A percentile compares a stretch with the other conserved stretches of the same genome.
Conservation (phyloP, 2,329 filamentous ascomycete genomes). For the Aspergillus novoparasiticus region DNA sequence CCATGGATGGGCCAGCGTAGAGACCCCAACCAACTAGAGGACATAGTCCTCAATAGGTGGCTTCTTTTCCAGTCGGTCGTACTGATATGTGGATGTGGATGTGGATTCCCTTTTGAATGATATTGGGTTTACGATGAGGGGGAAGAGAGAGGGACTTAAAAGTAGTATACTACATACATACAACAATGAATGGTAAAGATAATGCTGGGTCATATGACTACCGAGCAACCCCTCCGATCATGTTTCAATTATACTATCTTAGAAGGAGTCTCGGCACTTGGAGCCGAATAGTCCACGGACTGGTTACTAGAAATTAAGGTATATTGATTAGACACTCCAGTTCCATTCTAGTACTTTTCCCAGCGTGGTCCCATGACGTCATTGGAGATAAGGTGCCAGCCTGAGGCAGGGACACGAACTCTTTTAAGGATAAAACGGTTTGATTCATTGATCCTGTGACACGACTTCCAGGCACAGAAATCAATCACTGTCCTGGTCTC, state of each 20-base stretch:
- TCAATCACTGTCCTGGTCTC: not conserved
- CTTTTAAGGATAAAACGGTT: too few species aligned
- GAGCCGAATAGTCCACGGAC: too few species aligned
- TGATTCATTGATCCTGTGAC: not conserved
- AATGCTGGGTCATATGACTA: not conserved
- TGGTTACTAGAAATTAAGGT: not conserved
- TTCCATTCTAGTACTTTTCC: too few species aligned
- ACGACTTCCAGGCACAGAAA: not conserved
- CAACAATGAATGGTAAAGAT: not conserved
- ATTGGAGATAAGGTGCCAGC: not conserved
- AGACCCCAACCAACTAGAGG: not conserved
- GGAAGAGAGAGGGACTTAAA: too few species aligned
- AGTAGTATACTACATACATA: too few species aligned
- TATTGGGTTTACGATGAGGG: not conserved
- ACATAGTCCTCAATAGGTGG: not conserved
- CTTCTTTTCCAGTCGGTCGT: not conserved
- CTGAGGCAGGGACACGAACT: not conserved
- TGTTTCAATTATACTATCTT: not conserved
- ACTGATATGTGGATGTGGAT: not conserved
- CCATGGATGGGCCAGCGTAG: not conserved
- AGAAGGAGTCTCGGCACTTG: too few species aligned
- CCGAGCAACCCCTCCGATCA: not conserved
- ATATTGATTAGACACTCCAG: not conserved
- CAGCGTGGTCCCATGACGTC: not conserved
- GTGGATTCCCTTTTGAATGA: not conserved